Conservation (phyloP, 1,284 basidiomycete species). For the Sanghuangporus baumii region DNA sequence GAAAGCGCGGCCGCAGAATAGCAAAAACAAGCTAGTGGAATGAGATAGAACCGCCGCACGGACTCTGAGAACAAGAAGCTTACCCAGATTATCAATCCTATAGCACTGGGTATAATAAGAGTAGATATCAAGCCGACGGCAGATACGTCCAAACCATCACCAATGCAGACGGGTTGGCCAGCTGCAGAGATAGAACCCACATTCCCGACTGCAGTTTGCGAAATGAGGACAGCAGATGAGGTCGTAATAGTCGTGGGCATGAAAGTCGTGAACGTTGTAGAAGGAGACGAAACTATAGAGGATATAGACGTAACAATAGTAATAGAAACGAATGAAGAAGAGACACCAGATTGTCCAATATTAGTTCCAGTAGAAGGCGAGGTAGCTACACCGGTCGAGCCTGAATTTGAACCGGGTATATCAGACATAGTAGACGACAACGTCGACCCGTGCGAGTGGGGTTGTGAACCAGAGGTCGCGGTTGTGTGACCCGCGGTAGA, state of each 20-base stretch:
- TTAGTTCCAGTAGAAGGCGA: background rate
- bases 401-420: background rate
- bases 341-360: background rate
- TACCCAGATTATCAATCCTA: conserved; percentile 65
- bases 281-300: conserved; percentile 15
- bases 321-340: conserved; percentile 5
- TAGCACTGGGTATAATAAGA: conserved; percentile 46
- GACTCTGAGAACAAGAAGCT: conserved; percentile 24
- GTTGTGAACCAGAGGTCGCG: background rate
- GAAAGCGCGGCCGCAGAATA: conserved; percentile 56
- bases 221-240: conserved; percentile 28
- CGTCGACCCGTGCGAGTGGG: background rate
- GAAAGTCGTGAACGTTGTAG: conserved; percentile 17
- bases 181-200: conserved; percentile 30
- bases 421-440: background rate
- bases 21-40: conserved; percentile 54
- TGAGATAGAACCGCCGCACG: background rate
- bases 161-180: conserved; percentile 49
- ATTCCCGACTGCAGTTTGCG: conserved; percentile 39
- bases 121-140: conserved; percentile 57
- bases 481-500: background rate
- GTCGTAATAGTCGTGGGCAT: conserved; percentile 33
- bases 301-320: conserved; percentile 16
- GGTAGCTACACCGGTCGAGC: background rate
- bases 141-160: conserved; percentile 57